Conservation (phyloP, 805 yeast genomes). For the Pichia kluyveri region DNA sequence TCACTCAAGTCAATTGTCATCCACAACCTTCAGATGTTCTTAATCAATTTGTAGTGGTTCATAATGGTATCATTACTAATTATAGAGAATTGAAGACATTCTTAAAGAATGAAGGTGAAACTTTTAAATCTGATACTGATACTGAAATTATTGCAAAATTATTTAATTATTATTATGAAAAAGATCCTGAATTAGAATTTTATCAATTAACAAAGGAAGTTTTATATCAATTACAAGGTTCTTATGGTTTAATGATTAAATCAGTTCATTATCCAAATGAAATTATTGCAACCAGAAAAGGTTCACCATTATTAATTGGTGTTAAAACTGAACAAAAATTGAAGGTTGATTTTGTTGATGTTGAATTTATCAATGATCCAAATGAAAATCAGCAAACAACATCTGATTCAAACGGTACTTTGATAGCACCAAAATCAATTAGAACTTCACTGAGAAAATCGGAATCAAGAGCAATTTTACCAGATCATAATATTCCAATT, state of each 20-base stretch:
- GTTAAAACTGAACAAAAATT: slow-evolving; percentile 92
- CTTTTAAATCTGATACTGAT: slow-evolving; percentile 89
- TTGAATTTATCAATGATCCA: slow-evolving; percentile 76
- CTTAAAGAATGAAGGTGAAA: slow-evolving; percentile 67
- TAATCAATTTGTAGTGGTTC: slow-evolving; percentile 86
- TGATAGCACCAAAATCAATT: slow-evolving; percentile 8
- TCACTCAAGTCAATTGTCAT: slow-evolving; percentile 79
- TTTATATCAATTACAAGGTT: slow-evolving; percentile 88
- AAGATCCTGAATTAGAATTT: slow-evolving; percentile 77
- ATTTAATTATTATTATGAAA: slow-evolving; percentile 78
- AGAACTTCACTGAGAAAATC: slow-evolving; percentile 23
- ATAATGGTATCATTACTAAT: slow-evolving; percentile 97
- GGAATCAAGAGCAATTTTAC: slow-evolving; percentile 88
- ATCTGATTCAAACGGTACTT: slow-evolving; percentile 24
- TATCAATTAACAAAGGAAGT: slow-evolving; percentile 90
- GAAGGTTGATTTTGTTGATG: slow-evolving; percentile 97
- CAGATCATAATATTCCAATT: slow-evolving; percentile 85
- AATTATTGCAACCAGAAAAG: slow-evolving; percentile 94
- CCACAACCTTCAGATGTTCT: slow-evolving; percentile 85
- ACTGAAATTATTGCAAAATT: slow-evolving; percentile 96
- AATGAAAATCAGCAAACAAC: not conserved
- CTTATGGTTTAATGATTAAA: slow-evolving; percentile 91
- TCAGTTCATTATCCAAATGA: slow-evolving; percentile 92
- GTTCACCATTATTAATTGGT: slow-evolving; percentile 95
- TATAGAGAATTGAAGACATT: slow-evolving; percentile 85